Conservation (phyloP, 305 asterid species). For the Stenogyne calaminthoides region DNA sequence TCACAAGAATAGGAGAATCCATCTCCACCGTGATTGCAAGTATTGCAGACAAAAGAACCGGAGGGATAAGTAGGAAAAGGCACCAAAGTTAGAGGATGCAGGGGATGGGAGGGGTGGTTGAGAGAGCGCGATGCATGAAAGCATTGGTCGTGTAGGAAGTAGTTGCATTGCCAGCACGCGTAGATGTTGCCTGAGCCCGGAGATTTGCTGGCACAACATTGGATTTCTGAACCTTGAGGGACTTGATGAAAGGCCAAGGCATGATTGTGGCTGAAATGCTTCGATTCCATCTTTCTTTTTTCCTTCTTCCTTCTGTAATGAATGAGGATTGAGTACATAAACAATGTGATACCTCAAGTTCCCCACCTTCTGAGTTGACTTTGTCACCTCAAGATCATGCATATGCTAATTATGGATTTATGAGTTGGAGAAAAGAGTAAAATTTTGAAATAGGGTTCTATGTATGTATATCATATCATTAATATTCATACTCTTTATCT, state of each 20-base stretch:
- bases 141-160: slow-evolving; percentile 62
- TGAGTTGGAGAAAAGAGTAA: no score
- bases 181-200: slow-evolving; percentile 46
- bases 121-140: slow-evolving; percentile 40
- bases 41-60: slow-evolving; percentile 50
- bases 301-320: background rate
- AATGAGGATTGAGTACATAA: background rate
- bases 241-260: slow-evolving; percentile 50
- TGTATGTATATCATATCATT: no score
- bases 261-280: slow-evolving; percentile 74
- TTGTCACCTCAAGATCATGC: no score
- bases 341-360: background rate
- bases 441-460: no score
- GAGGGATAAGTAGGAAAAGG: slow-evolving; percentile 64
- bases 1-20: slow-evolving; percentile 42
- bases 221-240: slow-evolving; percentile 48
- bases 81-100: slow-evolving; percentile 51
- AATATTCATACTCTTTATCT: no score
- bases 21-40: slow-evolving; percentile 46
- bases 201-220: slow-evolving; percentile 60
- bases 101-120: slow-evolving; percentile 49
- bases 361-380: background rate
- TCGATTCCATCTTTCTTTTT: slow-evolving; percentile 24
- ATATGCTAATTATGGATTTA: no score
- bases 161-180: slow-evolving; percentile 61